Evolutionary conservation across 768 basidiomycete species (phyloP).

Genomic region (Tremella fuciformis): DNA sequence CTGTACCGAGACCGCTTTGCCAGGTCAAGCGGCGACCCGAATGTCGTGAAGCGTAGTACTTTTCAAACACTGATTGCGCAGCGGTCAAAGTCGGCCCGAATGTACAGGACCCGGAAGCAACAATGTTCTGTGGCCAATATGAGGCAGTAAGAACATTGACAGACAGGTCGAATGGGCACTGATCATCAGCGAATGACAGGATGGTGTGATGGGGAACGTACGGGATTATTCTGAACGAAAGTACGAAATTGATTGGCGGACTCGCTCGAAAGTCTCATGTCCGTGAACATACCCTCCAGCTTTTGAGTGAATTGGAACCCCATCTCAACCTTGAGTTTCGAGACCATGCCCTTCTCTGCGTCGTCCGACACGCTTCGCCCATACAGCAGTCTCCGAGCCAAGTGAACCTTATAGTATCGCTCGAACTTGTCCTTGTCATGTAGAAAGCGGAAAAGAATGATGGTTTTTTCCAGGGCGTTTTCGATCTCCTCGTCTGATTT

Average conservation of each 20-base stretch:
- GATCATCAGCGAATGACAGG: neutral
- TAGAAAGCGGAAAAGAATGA: constrained; percentile 89
- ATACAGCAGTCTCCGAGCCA: constrained; percentile 84
- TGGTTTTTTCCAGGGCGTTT: constrained; percentile 84
- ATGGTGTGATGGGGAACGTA: neutral
- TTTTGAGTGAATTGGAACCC: constrained; percentile 97
- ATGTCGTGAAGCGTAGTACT: constrained; percentile 84
- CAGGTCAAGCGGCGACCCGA: constrained; percentile 85
- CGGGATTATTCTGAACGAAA: constrained; percentile 54
- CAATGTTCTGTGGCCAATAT: constrained; percentile 82
- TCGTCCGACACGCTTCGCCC: constrained; percentile 92
- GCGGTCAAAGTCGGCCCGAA: constrained; percentile 65
- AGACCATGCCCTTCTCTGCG: constrained; percentile 94
- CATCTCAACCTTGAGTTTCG: constrained; percentile 91
- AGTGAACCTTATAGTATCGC: constrained; percentile 92
- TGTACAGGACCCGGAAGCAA: constrained; percentile 60
- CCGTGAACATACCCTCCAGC: constrained; percentile 97
- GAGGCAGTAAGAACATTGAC: constrained; percentile 95
- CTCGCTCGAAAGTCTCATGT: constrained; percentile 85
- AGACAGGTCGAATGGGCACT: constrained; percentile 71
- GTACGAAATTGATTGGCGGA: constrained; percentile 63
- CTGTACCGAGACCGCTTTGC: constrained; percentile 85
- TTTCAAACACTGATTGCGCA: constrained; percentile 74
- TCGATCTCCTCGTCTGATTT: constrained; percentile 95
- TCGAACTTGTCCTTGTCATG: constrained; percentile 97